phyloP scores from a whole-genome alignment of 2,329 filamentous ascomycete genomes.

The Diplodia seriata region DNA sequence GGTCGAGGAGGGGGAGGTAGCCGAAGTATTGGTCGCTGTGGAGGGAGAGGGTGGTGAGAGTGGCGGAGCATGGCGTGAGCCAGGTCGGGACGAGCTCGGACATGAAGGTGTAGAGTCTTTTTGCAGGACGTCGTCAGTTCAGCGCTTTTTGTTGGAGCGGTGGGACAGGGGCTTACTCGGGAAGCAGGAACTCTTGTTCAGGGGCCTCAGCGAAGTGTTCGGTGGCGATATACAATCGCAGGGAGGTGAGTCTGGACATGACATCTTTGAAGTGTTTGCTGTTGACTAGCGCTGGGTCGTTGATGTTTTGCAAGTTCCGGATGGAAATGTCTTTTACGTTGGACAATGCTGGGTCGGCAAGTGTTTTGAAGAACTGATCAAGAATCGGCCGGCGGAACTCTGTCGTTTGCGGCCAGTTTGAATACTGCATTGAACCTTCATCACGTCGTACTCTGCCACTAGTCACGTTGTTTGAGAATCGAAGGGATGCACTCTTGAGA shows the following conservation, averaged over 20 bases:
- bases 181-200: not conserved
- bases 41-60: slow-evolving; percentile 50
- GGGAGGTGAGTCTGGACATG: not conserved
- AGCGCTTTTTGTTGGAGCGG: not conserved
- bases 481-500: not conserved
- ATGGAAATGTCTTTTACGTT: not conserved
- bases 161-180: not conserved
- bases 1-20: slow-evolving; percentile 50
- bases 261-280: not conserved
- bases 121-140: not conserved
- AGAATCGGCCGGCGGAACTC: not conserved
- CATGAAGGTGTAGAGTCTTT: slow-evolving; percentile 37
- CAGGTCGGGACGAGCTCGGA: slow-evolving; percentile 35
- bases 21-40: slow-evolving; percentile 47
- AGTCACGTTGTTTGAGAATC: not conserved
- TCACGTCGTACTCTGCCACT: not conserved
- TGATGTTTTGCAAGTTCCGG: slow-evolving; percentile 6
- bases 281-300: not conserved
- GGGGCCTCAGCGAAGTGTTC: not conserved
- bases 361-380: not conserved
- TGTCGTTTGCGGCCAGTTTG: not conserved
- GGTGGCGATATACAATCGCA: not conserved
- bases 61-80: slow-evolving; percentile 39
- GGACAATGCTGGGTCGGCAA: not conserved
- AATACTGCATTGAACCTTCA: not conserved